A percentile compares a stretch with the other conserved stretches of the same genome.
Conservation (phyloP, 176 grass and related monocot species). For the Lolium perenne region DNA sequence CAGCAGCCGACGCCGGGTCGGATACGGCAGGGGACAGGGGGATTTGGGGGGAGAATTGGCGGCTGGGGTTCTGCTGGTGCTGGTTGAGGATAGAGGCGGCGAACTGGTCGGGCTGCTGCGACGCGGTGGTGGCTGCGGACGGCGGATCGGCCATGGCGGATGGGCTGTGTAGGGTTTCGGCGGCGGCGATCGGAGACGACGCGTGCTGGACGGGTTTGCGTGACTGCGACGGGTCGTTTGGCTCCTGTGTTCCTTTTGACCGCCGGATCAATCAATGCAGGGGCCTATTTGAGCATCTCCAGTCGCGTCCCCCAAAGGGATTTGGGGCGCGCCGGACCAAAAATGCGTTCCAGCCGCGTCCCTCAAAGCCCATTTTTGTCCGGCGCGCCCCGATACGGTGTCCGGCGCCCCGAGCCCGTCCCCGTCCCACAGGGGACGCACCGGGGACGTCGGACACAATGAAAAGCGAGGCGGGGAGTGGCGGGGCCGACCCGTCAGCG, state of each 20-base stretch:
- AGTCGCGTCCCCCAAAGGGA: too few species aligned
- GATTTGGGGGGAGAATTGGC: background rate
- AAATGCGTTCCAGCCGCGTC: too few species aligned
- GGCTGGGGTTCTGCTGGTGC: background rate
- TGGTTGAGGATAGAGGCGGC: background rate
- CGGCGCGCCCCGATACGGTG: too few species aligned
- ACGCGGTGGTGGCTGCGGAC: background rate
- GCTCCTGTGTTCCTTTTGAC: background rate
- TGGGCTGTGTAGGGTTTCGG: conserved; percentile 5
- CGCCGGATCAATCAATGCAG: background rate
- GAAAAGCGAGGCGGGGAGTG: too few species aligned
- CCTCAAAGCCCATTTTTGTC: too few species aligned
- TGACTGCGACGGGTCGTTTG: background rate
- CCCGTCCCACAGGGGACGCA: too few species aligned
- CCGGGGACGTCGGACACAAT: too few species aligned
- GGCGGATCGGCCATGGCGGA: conserved; percentile 22
- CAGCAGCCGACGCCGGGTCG: background rate
- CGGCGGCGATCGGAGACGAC: background rate
- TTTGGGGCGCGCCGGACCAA: too few species aligned
- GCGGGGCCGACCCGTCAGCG: too few species aligned
- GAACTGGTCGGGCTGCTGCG: background rate
- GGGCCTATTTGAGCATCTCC: too few species aligned
- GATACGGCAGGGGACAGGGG: background rate
- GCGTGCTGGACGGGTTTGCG: background rate
- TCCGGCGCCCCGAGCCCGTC: too few species aligned